Conservation (phyloP, 78 protist genomes). For the Dictyostelium capitatum region DNA sequence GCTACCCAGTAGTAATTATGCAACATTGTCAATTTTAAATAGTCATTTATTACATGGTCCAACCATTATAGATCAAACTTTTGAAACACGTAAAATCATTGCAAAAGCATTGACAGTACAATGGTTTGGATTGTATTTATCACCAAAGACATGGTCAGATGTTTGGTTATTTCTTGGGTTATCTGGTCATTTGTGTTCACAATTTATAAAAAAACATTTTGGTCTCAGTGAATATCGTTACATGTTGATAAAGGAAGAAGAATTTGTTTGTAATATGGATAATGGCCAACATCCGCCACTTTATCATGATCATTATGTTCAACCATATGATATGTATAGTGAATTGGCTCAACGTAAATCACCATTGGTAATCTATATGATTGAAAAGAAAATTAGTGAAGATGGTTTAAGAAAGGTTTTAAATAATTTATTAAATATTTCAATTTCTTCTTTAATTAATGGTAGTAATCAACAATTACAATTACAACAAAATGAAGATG, state of each 20-base stretch:
- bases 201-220: slow-evolving; percentile 66
- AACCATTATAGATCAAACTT: slow-evolving; percentile 74
- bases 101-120: slow-evolving; percentile 36
- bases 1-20: neutral
- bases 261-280: slow-evolving; percentile 46
- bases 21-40: slow-evolving; percentile 53
- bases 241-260: slow-evolving; percentile 34
- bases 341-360: slow-evolving; percentile 49
- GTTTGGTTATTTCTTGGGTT: slow-evolving; percentile 50
- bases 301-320: slow-evolving; percentile 15
- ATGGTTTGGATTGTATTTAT: slow-evolving; percentile 56
- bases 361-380: slow-evolving; percentile 75
- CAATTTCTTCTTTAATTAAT: neutral
- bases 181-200: slow-evolving; percentile 30
- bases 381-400: slow-evolving; percentile 60
- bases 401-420: slow-evolving; percentile 74
- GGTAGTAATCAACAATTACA: neutral
- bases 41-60: slow-evolving; percentile 65
- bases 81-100: slow-evolving; percentile 38
- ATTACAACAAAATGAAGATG: neutral
- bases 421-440: slow-evolving; percentile 38
- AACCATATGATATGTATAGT: slow-evolving; percentile 45
- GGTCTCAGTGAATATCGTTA: slow-evolving; percentile 71
- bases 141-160: slow-evolving; percentile 61
- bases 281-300: slow-evolving; percentile 68